Evolutionary conservation across 139 green algal species (phyloP), one percentile per base, ranked within the genome.

Genomic region (Klebsormidium nitens): DNA sequence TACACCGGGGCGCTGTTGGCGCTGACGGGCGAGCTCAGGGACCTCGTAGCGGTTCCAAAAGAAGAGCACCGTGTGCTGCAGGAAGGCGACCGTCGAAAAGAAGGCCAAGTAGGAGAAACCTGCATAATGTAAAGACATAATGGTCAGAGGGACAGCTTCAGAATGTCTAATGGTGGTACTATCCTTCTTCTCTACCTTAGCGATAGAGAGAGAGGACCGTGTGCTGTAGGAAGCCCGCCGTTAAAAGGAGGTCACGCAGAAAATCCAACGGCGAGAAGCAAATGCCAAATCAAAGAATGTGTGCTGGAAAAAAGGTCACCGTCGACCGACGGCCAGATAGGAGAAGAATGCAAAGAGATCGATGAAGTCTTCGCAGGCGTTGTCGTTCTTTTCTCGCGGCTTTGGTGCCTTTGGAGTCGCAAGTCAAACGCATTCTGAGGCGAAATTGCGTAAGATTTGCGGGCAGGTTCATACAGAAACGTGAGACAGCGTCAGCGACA

Each of bases 31-130:
- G n/a, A n/a, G n/a, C n/a, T n/a, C n/a, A 67, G 19, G 26, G 19
- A 78, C 71, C 71, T 78, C 71, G 36, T 59, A 36, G 5, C 65
- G 47, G 64, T 75, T 78, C 71, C 71, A 78, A 36, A 78, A 78
- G 65, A 60, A 78, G 26, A 78, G 71, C 29, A 78, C 46, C 3
- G 6, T 32, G 36, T 78, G 71, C 49, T 78, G 71, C 63, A 78
- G 71, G 26, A 78, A 78, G 5, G 71, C 71, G 42, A 64, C 71
- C n/a, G 63, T 68, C 3, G 65, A 44, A 26, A 78, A 76, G 64
- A 78, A 76, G 3, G 71, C 71, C 35, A 78, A 14, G 34, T 78
- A 78, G 11, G 71, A 78, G 5, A 78, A 76, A 2, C 69, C 69
- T 77, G 69, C 6, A 59, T 5, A 59, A 11, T 11, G n/a, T n/a